Evolutionary conservation across 352 stramenopile species (phyloP), one percentile per base, ranked within the genome.

Genomic region (Pythium folliculosum): DNA sequence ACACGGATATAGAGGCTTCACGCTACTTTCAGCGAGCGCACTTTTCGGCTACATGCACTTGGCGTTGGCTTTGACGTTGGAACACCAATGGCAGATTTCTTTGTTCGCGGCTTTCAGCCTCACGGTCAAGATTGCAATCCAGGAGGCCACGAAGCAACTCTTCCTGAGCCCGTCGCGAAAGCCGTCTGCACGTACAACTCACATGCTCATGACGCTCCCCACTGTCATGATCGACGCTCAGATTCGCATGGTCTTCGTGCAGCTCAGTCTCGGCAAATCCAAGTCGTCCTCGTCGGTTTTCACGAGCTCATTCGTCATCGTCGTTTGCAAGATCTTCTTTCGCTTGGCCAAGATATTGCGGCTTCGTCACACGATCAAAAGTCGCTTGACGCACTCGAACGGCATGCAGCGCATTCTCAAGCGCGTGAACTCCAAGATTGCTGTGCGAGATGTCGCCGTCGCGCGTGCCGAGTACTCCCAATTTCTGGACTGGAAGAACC

Each of bases 401-500:
- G 60, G 60, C 25, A 76, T 82, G 40, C 60, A 76, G 38, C 72
- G 75, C 7, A 55, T 76, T 17, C 53, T 75, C 43, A 61, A 71
- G 16, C 75, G 72, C 22, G 66, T 82, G n/a, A 76, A 79, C 50
- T 79, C 72, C 9, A 70, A 69, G 25, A 62, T 75, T n/a, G 63
- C 68, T 5, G 17, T 47, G 3, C 62, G 57, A 1, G 72, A 79
- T 13, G n/a, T 72, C 17, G 35, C 43, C 13, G 47, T 53, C 14
- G 72, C 75, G 19, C 72, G 72, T 16, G 66, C 60, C 19, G 72
- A 79, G 50, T 77, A 79, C 45, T 51, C 60, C 25, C 69, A 72
- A 23, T 79, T 79, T 64, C 60, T 82, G n/a, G 70, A 79, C 51
- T 82, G 72, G 69, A 78, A 77, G 23, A 75, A 79, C 17, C 60